Percentiles rank a stretch among this genome's conserved stretches.
Evolutionary conservation across 257 asterid genomes (phyloP).

Genomic region (Solanum piurae): DNA sequence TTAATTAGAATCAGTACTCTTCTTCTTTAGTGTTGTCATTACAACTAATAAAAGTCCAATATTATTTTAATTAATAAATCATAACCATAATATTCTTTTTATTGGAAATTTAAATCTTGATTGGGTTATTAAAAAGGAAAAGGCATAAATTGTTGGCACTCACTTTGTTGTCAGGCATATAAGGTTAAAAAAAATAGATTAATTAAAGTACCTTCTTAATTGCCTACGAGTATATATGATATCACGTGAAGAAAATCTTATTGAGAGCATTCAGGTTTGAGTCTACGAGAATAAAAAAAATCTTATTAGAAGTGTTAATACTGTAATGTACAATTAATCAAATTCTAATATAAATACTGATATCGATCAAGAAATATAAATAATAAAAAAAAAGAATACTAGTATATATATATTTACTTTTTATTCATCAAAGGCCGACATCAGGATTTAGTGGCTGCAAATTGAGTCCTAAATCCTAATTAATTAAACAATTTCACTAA

Average conservation of each 20-base stretch:
- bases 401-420: not conserved
- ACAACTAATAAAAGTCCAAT: not conserved
- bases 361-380: not conserved
- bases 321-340: not conserved
- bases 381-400: not conserved
- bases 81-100: not conserved
- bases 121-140: not conserved
- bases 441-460: not conserved
- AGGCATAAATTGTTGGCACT: slow-evolving; percentile 1
- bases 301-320: not conserved
- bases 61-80: not conserved
- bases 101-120: not conserved
- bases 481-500: not conserved
- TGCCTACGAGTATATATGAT: not conserved
- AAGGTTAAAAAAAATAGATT: not conserved
- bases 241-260: not conserved
- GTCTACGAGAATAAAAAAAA: not conserved
- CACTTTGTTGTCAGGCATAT: not conserved
- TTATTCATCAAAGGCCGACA: not conserved
- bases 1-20: not conserved
- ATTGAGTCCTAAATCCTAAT: not conserved
- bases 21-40: not conserved
- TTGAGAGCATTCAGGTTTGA: accelerated
- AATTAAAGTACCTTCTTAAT: not conserved
- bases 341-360: not conserved